phyloP scores from a whole-genome alignment of 2,329 filamentous ascomycete genomes.

The Xylaria digitata region DNA sequence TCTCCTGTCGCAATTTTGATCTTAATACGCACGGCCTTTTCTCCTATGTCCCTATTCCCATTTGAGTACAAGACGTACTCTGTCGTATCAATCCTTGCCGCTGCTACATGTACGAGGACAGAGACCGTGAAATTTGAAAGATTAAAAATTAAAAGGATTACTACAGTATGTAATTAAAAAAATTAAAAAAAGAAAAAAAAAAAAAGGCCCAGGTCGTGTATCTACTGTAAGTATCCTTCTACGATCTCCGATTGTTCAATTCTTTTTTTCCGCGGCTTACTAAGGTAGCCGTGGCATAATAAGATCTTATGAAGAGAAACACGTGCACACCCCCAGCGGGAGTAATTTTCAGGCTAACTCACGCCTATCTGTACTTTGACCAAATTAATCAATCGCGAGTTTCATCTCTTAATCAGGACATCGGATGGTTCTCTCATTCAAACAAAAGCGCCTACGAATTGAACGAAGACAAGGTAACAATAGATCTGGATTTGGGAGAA shows the following conservation, averaged over 20 bases:
- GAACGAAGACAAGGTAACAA: not conserved
- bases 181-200: no score
- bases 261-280: not conserved
- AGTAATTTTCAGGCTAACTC: not conserved
- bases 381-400: slow-evolving; percentile 14
- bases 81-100: not conserved
- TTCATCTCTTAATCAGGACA: not conserved
- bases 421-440: slow-evolving; percentile 6
- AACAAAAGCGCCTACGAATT: not conserved
- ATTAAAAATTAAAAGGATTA: no score
- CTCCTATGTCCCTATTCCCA: not conserved
- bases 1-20: slow-evolving; percentile 2
- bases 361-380: not conserved
- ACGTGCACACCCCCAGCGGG: no score
- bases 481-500: not conserved
- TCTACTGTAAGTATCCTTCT: not conserved
- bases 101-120: no score
- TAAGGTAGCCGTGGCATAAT: not conserved
- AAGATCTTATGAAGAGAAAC: no score
- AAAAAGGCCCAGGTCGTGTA: not conserved
- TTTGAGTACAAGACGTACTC: not conserved
- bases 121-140: no score
- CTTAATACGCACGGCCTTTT: slow-evolving; percentile 5
- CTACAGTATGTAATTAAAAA: no score
- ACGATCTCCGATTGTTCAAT: not conserved